phyloP scores from a whole-genome alignment of 1,284 basidiomycete species.

The Sanghuangporus weigelae region DNA sequence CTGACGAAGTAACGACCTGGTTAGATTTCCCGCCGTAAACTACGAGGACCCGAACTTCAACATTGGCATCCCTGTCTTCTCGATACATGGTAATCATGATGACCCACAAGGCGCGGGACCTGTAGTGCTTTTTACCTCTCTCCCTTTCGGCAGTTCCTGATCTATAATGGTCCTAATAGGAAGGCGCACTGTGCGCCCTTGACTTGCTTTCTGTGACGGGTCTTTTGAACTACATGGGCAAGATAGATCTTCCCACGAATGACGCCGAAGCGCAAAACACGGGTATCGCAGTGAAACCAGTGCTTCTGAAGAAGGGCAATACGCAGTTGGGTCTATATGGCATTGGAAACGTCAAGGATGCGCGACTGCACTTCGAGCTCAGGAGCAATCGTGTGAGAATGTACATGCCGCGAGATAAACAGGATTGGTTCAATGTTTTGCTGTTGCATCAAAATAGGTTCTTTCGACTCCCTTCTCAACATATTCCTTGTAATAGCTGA shows the following conservation, averaged over 20 bases:
- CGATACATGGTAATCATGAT: slow-evolving; percentile 99
- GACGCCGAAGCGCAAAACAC: slow-evolving; percentile 60
- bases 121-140: slow-evolving; percentile 39
- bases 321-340: slow-evolving; percentile 90
- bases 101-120: slow-evolving; percentile 95
- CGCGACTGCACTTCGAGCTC: slow-evolving; percentile 93
- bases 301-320: slow-evolving; percentile 85
- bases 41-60: slow-evolving; percentile 98
- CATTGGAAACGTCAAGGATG: slow-evolving; percentile 95
- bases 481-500: neutral
- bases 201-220: slow-evolving; percentile 94
- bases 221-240: slow-evolving; percentile 97
- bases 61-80: slow-evolving; percentile 93
- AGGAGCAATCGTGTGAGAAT: slow-evolving; percentile 91
- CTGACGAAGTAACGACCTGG: slow-evolving; percentile 10
- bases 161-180: slow-evolving; percentile 39
- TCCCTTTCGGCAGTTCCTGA: slow-evolving; percentile 3
- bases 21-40: slow-evolving; percentile 92
- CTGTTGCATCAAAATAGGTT: slow-evolving; percentile 95
- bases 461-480: slow-evolving; percentile 22
- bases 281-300: slow-evolving; percentile 86
- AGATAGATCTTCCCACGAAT: slow-evolving; percentile 64
- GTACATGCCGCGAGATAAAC: slow-evolving; percentile 89
- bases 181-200: slow-evolving; percentile 92
- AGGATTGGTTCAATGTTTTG: slow-evolving; percentile 94